Evolutionary conservation across 805 yeast species (phyloP).

Genomic region (Ogataea thermomethanolica): DNA sequence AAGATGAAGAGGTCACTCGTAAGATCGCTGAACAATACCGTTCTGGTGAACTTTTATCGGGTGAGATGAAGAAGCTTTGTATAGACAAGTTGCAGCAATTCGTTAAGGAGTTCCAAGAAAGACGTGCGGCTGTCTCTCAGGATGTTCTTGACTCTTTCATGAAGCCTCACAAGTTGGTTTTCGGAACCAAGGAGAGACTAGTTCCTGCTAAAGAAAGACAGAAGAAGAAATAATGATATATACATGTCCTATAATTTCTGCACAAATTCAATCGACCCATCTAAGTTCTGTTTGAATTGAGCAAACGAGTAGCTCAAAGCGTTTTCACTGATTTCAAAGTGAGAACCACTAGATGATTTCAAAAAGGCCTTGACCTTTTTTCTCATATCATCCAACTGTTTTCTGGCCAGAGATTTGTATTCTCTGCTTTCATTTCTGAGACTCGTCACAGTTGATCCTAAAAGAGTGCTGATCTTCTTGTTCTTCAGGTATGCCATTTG

Average conservation of each 20-base stretch:
- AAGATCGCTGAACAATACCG: slow-evolving; percentile 62
- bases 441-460: slow-evolving; percentile 1
- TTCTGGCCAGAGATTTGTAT: slow-evolving; percentile 13
- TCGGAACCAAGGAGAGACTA: slow-evolving; percentile 69
- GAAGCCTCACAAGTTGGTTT: slow-evolving; percentile 77
- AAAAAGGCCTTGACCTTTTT: slow-evolving; percentile 18
- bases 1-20: slow-evolving; percentile 78
- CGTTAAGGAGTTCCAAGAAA: slow-evolving; percentile 77
- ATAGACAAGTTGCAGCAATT: slow-evolving; percentile 75
- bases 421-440: slow-evolving; percentile 19
- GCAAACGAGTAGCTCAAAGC: slow-evolving; percentile 12
- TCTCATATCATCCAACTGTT: slow-evolving; percentile 11
- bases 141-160: slow-evolving; percentile 63
- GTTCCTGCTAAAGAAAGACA: slow-evolving; percentile 63
- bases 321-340: slow-evolving; percentile 11
- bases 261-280: slow-evolving; percentile 14
- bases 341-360: slow-evolving; percentile 2
- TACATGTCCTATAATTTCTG: slow-evolving; percentile 7
- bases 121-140: slow-evolving; percentile 64
- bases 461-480: background rate
- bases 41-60: slow-evolving; percentile 80
- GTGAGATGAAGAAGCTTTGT: slow-evolving; percentile 89
- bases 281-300: slow-evolving; percentile 12
- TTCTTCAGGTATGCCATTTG: slow-evolving; percentile 16
- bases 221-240: slow-evolving; percentile 21